Evolutionary conservation across 352 stramenopile genomes (phyloP), one percentile per base, ranked within the genome.

Genomic region (Pythium folliculosum): DNA sequence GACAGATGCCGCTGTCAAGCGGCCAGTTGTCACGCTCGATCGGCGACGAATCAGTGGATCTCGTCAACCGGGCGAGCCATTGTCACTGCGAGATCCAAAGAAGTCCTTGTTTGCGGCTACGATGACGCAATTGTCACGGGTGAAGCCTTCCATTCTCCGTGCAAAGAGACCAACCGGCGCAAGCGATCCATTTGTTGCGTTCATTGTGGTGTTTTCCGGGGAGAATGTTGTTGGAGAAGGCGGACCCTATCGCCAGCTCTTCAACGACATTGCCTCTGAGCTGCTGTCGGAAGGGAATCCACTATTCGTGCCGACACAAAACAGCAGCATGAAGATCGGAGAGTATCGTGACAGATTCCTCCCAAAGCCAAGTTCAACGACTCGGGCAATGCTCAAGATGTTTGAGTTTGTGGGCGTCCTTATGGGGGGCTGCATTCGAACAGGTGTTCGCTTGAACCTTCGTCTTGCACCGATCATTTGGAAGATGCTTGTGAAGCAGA

Each of bases 161-260:
- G 82, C 81, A 8, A 92, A 91, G 67, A 79, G 86, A n/a, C 86
- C 86, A 0, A 88, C 80, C 1, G 86, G 86, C 38, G 86, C 86
- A 12, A 91, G 83, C 48, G 86, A 94, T 52, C 86, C 86, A 27
- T 94, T 94, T 50, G 82, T 94, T 17, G 80, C 86, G 23, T 94
- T 94, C 69, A 89, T 90, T 38, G 86, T 91, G 14, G 75, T 88
- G 9, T 94, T 94, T 55, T 66, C 77, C 10, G 84, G 86, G 17
- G 86, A 94, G 72, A 89, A 94, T 21, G 86, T 94, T 4, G 86
- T 94, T 9, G 86, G 86, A 3, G 86, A 94, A 63, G 84, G 86
- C 54, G 86, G 86, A 0, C 86, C 86, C 6, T 94, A 94, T 49
- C 80, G 86, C 3, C 86, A 94, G 61, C 67, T 94, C 12, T 94